These are phyloP conservation scores for Coprinopsis marcescibilis DNA, from an alignment of 768 basidiomycete genomes.

Conservation along the genomic window DNA sequence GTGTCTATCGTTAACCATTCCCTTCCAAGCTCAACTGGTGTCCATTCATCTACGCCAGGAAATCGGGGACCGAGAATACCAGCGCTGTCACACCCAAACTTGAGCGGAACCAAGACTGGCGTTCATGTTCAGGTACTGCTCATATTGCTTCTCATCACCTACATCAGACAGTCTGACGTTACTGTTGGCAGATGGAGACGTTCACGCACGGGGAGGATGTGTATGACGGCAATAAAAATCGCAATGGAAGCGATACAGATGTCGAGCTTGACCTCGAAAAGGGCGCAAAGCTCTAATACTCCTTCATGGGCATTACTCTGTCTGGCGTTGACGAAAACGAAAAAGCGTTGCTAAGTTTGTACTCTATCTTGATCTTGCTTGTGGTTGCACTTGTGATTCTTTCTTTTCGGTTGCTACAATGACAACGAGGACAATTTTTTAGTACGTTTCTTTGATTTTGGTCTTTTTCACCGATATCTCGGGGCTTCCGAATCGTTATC, in stretches of 20 bases:
- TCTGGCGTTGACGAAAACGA: too few relatives aligned
- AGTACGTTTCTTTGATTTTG: too few relatives aligned
- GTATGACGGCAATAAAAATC: constrained; percentile 16
- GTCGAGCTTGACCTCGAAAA: constrained; percentile 16
- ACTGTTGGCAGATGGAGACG: constrained; percentile 39
- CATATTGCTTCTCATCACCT: background rate
- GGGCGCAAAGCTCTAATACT: background rate
- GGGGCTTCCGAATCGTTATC: too few relatives aligned
- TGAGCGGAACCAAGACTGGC: constrained; percentile 19
- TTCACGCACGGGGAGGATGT: constrained; percentile 35
- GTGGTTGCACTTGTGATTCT: too few relatives aligned
- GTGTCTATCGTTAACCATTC: constrained; percentile 13
- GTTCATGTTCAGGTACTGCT: constrained; percentile 41
- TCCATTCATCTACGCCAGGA: background rate
- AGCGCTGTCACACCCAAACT: constrained; percentile 10
- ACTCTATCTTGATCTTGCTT: too few relatives aligned
- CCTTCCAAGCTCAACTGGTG: constrained; percentile 9
- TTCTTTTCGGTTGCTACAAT: too few relatives aligned
- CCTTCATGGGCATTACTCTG: too few relatives aligned
- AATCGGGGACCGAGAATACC: background rate
- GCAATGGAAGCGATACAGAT: constrained; percentile 25
- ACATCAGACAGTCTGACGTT: too few relatives aligned
- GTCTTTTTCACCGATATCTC: too few relatives aligned
- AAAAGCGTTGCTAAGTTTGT: too few relatives aligned
- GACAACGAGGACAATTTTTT: too few relatives aligned